Conservation (phyloP, 139 green algal genomes). For the Diplosphaera chodatii region DNA sequence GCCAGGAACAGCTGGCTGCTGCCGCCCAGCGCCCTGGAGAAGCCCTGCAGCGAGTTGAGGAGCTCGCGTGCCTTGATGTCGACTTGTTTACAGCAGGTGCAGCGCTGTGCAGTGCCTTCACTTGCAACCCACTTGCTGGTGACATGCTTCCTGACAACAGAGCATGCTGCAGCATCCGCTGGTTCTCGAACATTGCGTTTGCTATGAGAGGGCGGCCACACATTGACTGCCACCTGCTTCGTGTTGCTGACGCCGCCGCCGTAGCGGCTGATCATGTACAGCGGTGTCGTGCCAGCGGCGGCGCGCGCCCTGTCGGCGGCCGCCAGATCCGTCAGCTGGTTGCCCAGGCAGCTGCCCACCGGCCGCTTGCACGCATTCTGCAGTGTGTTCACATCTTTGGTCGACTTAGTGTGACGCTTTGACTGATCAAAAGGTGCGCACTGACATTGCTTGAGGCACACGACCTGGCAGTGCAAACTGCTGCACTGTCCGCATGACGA, state of each 20-base stretch:
- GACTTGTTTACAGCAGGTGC: background rate
- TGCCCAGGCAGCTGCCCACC: constrained; percentile 45
- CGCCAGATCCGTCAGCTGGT: constrained; percentile 59
- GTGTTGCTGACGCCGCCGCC: constrained; percentile 19
- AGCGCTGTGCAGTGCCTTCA: background rate
- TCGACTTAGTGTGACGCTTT: too few relatives aligned
- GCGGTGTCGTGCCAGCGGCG: constrained; percentile 37
- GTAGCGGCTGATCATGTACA: constrained; percentile 59
- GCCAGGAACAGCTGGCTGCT: constrained; percentile 46
- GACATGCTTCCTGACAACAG: too few relatives aligned
- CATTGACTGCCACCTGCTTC: constrained; percentile 10
- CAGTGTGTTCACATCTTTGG: too few relatives aligned
- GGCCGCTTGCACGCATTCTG: constrained; percentile 18
- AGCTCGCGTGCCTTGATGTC: background rate
- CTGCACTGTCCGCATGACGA: too few relatives aligned
- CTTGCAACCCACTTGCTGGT: too few relatives aligned
- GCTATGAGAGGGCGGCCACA: too few relatives aligned
- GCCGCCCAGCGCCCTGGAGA: constrained; percentile 6
- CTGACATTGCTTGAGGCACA: too few relatives aligned
- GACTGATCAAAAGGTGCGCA: too few relatives aligned
- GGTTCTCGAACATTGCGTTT: too few relatives aligned
- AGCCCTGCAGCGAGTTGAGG: constrained; percentile 19
- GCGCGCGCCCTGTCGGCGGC: constrained; percentile 40
- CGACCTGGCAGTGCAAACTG: too few relatives aligned
- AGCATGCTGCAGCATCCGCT: too few relatives aligned